Evolutionary conservation across 495 filamentous ascomycete species (phyloP).

Genomic region (Bombardia bombarda): DNA sequence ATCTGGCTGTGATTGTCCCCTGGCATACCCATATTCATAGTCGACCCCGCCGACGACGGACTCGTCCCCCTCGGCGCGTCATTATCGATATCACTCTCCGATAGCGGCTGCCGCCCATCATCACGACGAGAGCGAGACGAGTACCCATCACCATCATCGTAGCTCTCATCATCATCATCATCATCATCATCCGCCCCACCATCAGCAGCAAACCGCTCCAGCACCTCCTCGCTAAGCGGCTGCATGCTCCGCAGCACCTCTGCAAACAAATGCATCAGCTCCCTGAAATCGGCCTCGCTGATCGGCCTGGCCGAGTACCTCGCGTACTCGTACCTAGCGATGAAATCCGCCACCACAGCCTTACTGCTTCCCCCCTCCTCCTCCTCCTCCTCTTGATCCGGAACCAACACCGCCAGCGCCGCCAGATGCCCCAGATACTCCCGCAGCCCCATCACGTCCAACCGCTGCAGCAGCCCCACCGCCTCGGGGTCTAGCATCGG

Average conservation of each 20-base stretch:
- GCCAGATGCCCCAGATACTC: constrained; percentile 73
- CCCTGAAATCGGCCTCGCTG: constrained; percentile 62
- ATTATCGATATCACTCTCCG: constrained; percentile 43
- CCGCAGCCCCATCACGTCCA: constrained; percentile 65
- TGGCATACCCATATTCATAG: not conserved
- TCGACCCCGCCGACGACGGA: constrained; percentile 19
- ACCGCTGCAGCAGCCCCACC: constrained; percentile 62
- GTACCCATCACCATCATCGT: no score
- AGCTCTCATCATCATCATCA: constrained; percentile 27
- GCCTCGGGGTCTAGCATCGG: constrained; percentile 47
- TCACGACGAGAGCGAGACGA: no score
- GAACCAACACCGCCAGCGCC: constrained; percentile 53
- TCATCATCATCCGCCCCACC: constrained; percentile 5
- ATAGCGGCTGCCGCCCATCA: constrained; percentile 5
- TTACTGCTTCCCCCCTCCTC: no score
- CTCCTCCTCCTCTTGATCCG: no score
- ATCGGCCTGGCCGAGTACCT: constrained; percentile 59
- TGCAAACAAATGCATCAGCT: constrained; percentile 80
- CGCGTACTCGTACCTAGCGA: constrained; percentile 71
- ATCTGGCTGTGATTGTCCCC: not conserved
- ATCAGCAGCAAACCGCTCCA: constrained; percentile 16
- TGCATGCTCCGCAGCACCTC: constrained; percentile 72
- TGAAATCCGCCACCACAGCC: constrained; percentile 52
- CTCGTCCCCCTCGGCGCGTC: constrained; percentile 26
- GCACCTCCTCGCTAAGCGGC: constrained; percentile 42